Evolutionary conservation across 352 stramenopile species (phyloP), one percentile per base, ranked within the genome.

Genomic region (Globisporangium yorkense): DNA sequence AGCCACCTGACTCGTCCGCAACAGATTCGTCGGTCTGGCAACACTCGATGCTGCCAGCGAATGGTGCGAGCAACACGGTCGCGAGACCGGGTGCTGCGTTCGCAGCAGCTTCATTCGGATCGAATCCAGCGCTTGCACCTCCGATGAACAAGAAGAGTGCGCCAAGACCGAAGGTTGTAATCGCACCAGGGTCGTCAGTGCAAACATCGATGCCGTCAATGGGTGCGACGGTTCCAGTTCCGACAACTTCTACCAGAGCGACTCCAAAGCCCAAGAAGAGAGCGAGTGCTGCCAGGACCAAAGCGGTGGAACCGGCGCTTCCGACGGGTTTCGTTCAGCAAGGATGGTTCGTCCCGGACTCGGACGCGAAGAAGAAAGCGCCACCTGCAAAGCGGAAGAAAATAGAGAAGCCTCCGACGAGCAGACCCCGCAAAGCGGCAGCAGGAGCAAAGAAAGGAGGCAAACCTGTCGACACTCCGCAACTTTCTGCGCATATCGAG

Each of bases 261-360:
- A 24, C 29, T 3, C 16, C n/a, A n/a, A 55, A 45, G 50, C 31
- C 31, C 10, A 46, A 46, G 40, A 46, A 46, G 40, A 46, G 16
- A 20, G 16, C 13, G 13, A 46, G n/a, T 12, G 40, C 40, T 20
- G 40, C 15, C 9, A 46, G 16, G n/a, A 6, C 16, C 9, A 18
- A 46, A 24, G 3, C 50, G 31, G 10, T 27, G 33, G 31, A 18
- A 3, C 18, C 33, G 9, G 41, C 33, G 3, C 15, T 29, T 13
- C 24, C 37, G 5, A 27, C 9, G 12, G 35, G 5, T 6, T 41
- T 35, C 29, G 13, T 54, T 13, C 24, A 15, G 29, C 9, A 55
- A 10, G 33, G 50, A 43, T 55, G 50, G 50, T 37, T 55, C 31
- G 50, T 55, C 27, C 50, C 50, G 2, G n/a, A 44, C 29, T 16